phyloP scores from a whole-genome alignment of 75 land plant species.

The Sequoia sempervirens region DNA sequence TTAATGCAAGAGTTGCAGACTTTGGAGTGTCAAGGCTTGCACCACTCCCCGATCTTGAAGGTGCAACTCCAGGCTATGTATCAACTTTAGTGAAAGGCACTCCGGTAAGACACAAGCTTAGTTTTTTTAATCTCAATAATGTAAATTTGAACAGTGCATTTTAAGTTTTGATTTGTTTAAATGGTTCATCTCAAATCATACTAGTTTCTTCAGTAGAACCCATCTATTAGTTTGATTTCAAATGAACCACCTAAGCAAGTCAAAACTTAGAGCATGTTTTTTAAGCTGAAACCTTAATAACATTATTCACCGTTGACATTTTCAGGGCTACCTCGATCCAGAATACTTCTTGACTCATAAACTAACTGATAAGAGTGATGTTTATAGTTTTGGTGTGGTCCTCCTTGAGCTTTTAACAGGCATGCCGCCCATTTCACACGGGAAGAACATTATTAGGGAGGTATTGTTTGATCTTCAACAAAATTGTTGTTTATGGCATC shows the following conservation, averaged over 20 bases:
- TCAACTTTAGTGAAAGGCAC: slow-evolving; percentile 91
- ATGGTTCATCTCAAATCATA: too few species aligned
- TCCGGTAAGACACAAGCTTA: slow-evolving; percentile 32
- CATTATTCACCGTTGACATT: background rate
- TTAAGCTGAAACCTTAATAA: background rate
- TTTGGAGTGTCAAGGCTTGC: slow-evolving; percentile 74
- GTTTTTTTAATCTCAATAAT: too few species aligned
- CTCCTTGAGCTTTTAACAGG: slow-evolving; percentile 84
- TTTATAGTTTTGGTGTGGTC: slow-evolving; percentile 94
- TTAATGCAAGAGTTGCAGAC: slow-evolving; percentile 55
- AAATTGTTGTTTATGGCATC: background rate
- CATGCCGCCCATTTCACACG: slow-evolving; percentile 76
- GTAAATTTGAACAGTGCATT: too few species aligned
- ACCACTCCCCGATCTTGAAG: slow-evolving; percentile 59
- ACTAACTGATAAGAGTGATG: slow-evolving; percentile 95
- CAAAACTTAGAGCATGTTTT: slow-evolving; percentile 10
- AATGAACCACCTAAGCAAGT: too few species aligned
- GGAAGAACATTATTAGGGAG: slow-evolving; percentile 90
- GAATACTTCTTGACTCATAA: slow-evolving; percentile 81
- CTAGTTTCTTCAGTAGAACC: too few species aligned
- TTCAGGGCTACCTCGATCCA: slow-evolving; percentile 92
- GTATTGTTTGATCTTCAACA: slow-evolving; percentile 20
- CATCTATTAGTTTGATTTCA: too few species aligned
- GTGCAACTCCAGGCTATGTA: slow-evolving; percentile 46
- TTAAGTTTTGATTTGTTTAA: too few species aligned